These are phyloP conservation scores for Boechera retrofracta DNA, from an alignment of 345 rosid genomes.

Conservation along the genomic window DNA sequence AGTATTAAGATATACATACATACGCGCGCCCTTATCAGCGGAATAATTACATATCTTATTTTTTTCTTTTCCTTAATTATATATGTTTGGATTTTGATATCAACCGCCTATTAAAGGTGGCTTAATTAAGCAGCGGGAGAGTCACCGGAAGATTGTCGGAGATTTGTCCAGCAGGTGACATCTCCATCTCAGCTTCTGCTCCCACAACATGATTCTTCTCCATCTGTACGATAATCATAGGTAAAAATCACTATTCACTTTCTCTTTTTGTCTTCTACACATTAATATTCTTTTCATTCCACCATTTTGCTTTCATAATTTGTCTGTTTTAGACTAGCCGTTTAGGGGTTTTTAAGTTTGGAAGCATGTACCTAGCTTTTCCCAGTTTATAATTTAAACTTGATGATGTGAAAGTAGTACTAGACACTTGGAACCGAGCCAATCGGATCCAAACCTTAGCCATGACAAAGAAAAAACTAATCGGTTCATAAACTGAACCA, in stretches of 20 bases:
- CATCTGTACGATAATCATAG: slow-evolving; percentile 30
- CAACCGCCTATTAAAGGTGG: slow-evolving; percentile 15
- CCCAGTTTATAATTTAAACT: not conserved
- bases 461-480: not conserved
- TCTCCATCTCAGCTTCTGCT: slow-evolving; percentile 21
- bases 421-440: not conserved
- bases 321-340: not conserved
- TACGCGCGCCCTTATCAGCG: not conserved
- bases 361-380: not conserved
- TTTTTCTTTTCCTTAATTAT: not conserved
- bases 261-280: not conserved
- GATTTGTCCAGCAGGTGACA: slow-evolving; percentile 37
- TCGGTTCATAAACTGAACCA: not conserved
- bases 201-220: slow-evolving; percentile 7
- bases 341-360: not conserved
- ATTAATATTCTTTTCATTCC: not conserved
- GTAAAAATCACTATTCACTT: slow-evolving; percentile 9
- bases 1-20: slow-evolving; percentile 24
- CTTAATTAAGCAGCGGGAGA: slow-evolving; percentile 40
- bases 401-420: not conserved
- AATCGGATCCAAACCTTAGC: slow-evolving; percentile 21
- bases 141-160: slow-evolving; percentile 39
- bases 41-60: slow-evolving; percentile 25
- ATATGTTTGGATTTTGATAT: slow-evolving; percentile 19
- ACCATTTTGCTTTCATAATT: not conserved